These are phyloP conservation scores for Nannizzia gypsea DNA, from an alignment of 2,329 filamentous ascomycete species.

Conservation along the genomic window DNA sequence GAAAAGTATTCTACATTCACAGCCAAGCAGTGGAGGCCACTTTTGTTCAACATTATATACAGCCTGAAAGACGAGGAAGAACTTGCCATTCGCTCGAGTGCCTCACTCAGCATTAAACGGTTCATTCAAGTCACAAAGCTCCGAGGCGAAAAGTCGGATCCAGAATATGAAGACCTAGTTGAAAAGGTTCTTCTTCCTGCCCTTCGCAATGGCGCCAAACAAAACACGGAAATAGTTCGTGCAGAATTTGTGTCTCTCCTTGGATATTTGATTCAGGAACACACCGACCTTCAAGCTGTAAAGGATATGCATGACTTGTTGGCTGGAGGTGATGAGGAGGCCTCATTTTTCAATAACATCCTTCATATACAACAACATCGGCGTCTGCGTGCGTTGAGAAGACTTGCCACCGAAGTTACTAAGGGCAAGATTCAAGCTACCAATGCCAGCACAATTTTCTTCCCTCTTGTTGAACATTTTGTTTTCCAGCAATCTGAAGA, in stretches of 20 bases:
- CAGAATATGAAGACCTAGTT: slow-evolving; percentile 48
- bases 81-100: slow-evolving; percentile 71
- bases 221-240: slow-evolving; percentile 71
- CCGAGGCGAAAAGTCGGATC: slow-evolving; percentile 31
- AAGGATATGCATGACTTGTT: slow-evolving; percentile 63
- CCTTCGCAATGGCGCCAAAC: slow-evolving; percentile 62
- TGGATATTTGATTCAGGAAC: slow-evolving; percentile 60
- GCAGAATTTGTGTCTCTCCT: slow-evolving; percentile 70
- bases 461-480: slow-evolving; percentile 88
- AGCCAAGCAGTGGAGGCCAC: slow-evolving; percentile 68
- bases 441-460: slow-evolving; percentile 74
- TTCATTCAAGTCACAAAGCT: slow-evolving; percentile 56
- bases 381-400: slow-evolving; percentile 69
- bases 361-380: slow-evolving; percentile 80
- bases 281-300: slow-evolving; percentile 58
- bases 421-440: slow-evolving; percentile 56
- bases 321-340: slow-evolving; percentile 59
- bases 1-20: slow-evolving; percentile 49
- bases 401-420: slow-evolving; percentile 57
- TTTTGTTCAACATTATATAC: slow-evolving; percentile 81
- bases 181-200: slow-evolving; percentile 58
- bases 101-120: slow-evolving; percentile 64
- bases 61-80: slow-evolving; percentile 80
- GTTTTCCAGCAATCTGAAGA: slow-evolving; percentile 75
- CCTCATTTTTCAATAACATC: slow-evolving; percentile 85